Conservation (phyloP, 23 red algal genomes). For the Gracilaria vermiculophylla region DNA sequence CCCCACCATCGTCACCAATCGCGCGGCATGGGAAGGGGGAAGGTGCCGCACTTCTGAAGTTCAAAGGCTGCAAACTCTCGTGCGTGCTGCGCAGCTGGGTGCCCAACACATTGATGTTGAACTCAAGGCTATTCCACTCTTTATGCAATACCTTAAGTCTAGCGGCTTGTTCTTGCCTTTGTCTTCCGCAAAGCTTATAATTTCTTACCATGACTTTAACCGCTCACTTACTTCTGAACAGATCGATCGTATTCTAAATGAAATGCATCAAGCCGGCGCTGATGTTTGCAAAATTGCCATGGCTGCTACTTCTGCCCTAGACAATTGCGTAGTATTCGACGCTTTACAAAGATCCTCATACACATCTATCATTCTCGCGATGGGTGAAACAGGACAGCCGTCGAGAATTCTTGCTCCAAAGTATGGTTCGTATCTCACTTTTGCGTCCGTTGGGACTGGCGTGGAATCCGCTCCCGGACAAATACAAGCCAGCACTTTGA, state of each 20-base stretch:
- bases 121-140: constrained; percentile 51
- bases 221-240: constrained; percentile 58
- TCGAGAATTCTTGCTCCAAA: constrained; percentile 74
- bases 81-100: constrained; percentile 35
- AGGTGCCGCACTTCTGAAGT: constrained; percentile 47
- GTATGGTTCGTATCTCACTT: constrained; percentile 86
- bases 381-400: constrained; percentile 77
- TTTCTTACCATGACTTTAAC: constrained; percentile 88
- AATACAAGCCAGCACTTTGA: constrained; percentile 44
- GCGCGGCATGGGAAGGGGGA: constrained; percentile 89
- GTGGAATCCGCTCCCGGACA: constrained; percentile 86
- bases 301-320: constrained; percentile 47
- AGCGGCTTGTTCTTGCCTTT: background rate
- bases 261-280: constrained; percentile 57
- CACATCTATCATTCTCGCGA: constrained; percentile 77
- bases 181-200: constrained; percentile 55
- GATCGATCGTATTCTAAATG: constrained; percentile 32
- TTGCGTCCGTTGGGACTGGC: constrained; percentile 59
- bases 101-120: constrained; percentile 91
- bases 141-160: background rate
- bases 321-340: constrained; percentile 61
- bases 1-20: constrained; percentile 85
- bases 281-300: constrained; percentile 91
- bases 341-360: constrained; percentile 26
- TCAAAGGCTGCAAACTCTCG: constrained; percentile 68